Base-by-base conservation (phyloP, 2,329 filamentous ascomycete species). In the Hymenoscyphus infarciens region DNA sequence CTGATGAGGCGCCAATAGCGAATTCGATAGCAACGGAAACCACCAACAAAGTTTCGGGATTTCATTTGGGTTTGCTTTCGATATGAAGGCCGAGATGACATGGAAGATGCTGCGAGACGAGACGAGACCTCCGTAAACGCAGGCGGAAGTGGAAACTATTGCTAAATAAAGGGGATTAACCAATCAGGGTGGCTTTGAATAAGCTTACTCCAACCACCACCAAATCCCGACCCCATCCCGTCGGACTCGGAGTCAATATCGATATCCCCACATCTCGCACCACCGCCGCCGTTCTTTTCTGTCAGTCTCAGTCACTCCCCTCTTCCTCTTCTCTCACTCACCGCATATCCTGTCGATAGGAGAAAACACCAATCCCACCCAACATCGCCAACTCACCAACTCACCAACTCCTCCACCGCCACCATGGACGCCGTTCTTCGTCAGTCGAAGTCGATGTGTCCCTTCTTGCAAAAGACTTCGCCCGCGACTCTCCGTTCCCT, bases 401-500 rank as follows among this genome's bases (percentile, higher is more conserved):
- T n/a, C n/a, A n/a, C n/a, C n/a, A n/a, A n/a, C n/a, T 25, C 5
- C 57, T 19, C 16, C 15, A 27, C 22, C 61, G 62, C 65, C 69
- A 75, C 66, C 74, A 99, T 99, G 95, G 95, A 99, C 83, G 85
- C 91, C 73, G 87, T 97, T 72, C 87, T 98, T 73, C 92, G 92
- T 77, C 93, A 98, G 79, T 97, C 93, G 76, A 92, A 93, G 83
- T 87, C 90, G 75, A 90, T 99, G 88, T 99, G 95, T 80, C 95
- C 95, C 61, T 99, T 99, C 80, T 83, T 99, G 78, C 94, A 93
- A 83, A 91, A 93, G 80, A 94, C 95, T 39, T 94, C 93, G 42
- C 92, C 94, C 70, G 89, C 92, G 71, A 93, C 92, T 62, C 87
- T 99, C 67, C 93, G 95, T 71, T 90, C 93, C 63, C 85, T 99